Evolutionary conservation across 2,329 filamentous ascomycete genomes (phyloP).

Genomic region (Aspergillus niger): DNA sequence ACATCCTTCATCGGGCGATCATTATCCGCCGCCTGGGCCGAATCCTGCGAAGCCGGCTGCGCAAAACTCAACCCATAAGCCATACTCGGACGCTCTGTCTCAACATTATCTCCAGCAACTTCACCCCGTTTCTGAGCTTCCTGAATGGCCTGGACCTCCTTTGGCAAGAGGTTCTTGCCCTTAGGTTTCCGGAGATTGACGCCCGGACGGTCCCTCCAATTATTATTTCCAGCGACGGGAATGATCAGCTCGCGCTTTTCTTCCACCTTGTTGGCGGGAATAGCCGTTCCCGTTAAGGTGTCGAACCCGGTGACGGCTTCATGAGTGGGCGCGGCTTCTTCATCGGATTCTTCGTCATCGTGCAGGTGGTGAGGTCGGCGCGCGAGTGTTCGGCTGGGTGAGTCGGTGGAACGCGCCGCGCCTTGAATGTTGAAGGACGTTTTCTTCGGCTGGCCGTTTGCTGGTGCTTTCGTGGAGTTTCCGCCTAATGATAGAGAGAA

Average conservation of each 20-base stretch:
- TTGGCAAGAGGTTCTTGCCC: conserved; percentile 63
- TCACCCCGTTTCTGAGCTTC: conserved; percentile 42
- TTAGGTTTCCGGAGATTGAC: conserved; percentile 54
- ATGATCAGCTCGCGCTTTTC: conserved; percentile 69
- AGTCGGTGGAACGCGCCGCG: conserved; percentile 22
- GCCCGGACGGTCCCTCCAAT: conserved; percentile 58
- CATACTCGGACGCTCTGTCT: conserved; percentile 55
- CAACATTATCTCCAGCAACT: conserved; percentile 39
- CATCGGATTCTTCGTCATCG: conserved; percentile 60
- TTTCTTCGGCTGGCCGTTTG: conserved; percentile 36
- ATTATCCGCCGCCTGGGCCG: conserved; percentile 23
- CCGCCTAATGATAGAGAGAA: conserved; percentile 44
- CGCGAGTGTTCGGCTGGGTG: conserved; percentile 26
- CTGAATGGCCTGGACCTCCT: conserved; percentile 54
- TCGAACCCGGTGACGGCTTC: conserved; percentile 60
- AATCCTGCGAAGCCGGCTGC: conserved; percentile 26
- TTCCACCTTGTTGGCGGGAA: conserved; percentile 45
- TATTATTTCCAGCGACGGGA: conserved; percentile 80
- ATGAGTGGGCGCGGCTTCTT: conserved; percentile 40
- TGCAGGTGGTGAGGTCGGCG: conserved; percentile 32
- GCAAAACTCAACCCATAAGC: conserved; percentile 58
- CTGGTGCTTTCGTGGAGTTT: conserved; percentile 28
- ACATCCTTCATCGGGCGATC: conserved; percentile 34
- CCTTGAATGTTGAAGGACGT: conserved; percentile 36
- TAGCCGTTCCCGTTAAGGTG: conserved; percentile 42